Evolutionary conservation across 345 rosid species (phyloP).

Genomic region (Firmiana major): DNA sequence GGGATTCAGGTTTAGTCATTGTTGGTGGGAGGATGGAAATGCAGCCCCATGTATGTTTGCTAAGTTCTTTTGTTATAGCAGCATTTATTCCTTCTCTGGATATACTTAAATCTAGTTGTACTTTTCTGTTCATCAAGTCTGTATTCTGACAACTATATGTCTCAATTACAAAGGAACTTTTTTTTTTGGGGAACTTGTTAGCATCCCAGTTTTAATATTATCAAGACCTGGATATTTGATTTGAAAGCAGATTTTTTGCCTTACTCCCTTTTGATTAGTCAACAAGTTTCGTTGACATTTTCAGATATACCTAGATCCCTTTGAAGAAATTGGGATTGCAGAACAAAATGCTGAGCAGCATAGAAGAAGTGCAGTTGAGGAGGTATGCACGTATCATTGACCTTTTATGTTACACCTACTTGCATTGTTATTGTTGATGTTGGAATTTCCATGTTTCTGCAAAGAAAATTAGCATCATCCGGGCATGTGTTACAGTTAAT

Average conservation of each 20-base stretch:
- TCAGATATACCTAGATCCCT: constrained; percentile 76
- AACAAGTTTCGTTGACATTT: neutral
- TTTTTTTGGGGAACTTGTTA: neutral
- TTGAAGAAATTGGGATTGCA: constrained; percentile 76
- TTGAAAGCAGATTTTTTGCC: neutral
- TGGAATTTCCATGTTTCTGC: neutral
- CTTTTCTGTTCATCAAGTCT: neutral
- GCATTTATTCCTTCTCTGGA: neutral
- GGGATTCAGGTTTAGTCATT: constrained; percentile 79
- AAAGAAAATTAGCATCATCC: neutral
- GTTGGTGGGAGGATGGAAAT: constrained; percentile 97
- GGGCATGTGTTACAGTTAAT: neutral
- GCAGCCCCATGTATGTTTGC: constrained; percentile 75
- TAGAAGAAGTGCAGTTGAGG: constrained; percentile 87
- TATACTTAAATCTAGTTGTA: neutral
- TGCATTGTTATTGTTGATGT: neutral
- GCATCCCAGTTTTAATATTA: neutral
- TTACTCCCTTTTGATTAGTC: constrained; percentile 1
- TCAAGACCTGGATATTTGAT: neutral
- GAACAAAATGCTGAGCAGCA: constrained; percentile 75
- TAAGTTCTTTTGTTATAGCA: neutral
- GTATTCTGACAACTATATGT: neutral
- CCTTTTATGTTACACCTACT: neutral
- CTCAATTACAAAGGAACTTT: neutral
- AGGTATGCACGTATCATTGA: constrained; percentile 38